phyloP scores from a whole-genome alignment of 2,329 filamentous ascomycete species.

The Acrocalymma vagum region DNA sequence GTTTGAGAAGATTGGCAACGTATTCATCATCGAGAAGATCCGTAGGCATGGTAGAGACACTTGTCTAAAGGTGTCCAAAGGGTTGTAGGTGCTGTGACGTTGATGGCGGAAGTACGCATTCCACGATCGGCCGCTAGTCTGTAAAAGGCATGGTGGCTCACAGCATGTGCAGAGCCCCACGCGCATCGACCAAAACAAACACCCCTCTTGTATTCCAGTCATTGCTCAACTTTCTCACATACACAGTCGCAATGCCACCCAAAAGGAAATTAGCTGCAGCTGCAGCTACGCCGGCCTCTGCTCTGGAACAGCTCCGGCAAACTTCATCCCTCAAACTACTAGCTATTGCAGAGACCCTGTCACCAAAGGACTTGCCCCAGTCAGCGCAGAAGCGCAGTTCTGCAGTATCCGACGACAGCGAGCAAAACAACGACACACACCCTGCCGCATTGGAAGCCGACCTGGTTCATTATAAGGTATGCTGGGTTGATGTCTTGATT shows the following conservation, averaged over 20 bases:
- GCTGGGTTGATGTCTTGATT: background rate
- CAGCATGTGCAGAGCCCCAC: slow-evolving; percentile 18
- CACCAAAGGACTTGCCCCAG: slow-evolving; percentile 57
- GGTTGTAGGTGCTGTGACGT: slow-evolving; percentile 3
- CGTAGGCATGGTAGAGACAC: slow-evolving; percentile 26
- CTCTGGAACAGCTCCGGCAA: slow-evolving; percentile 64
- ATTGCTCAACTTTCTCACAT: too few species aligned
- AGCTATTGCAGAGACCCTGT: slow-evolving; percentile 78
- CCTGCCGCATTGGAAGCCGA: slow-evolving; percentile 81
- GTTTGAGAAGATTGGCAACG: slow-evolving; percentile 78
- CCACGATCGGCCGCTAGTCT: slow-evolving; percentile 16
- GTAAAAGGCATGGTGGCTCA: slow-evolving; percentile 31
- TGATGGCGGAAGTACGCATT: slow-evolving; percentile 8
- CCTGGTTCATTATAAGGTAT: slow-evolving; percentile 82
- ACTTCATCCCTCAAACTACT: slow-evolving; percentile 75
- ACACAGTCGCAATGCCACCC: slow-evolving; percentile 30
- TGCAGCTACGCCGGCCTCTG: slow-evolving; percentile 30
- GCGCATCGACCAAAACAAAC: slow-evolving; percentile 39
- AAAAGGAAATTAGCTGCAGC: slow-evolving; percentile 31
- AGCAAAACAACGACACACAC: slow-evolving; percentile 71
- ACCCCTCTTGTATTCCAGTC: slow-evolving; percentile 19
- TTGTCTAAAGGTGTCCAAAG: background rate
- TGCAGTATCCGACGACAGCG: slow-evolving; percentile 74
- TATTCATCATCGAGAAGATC: slow-evolving; percentile 71
- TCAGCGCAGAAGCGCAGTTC: slow-evolving; percentile 50